phyloP scores from a whole-genome alignment of 495 filamentous ascomycete genomes.

The Extremus antarcticus region DNA sequence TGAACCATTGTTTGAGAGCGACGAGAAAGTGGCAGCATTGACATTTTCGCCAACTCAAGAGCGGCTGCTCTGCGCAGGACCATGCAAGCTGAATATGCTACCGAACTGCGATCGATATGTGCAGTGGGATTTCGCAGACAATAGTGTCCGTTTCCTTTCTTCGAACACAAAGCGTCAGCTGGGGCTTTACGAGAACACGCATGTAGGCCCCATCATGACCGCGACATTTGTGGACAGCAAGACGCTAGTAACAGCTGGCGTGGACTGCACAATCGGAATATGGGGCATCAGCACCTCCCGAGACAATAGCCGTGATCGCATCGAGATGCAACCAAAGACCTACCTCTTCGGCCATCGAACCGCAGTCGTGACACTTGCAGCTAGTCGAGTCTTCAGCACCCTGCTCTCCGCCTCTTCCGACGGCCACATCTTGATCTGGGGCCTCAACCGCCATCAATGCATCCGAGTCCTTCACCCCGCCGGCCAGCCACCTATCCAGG shows the following conservation, averaged over 20 bases:
- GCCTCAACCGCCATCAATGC: conserved; percentile 79
- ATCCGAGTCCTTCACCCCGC: conserved; percentile 58
- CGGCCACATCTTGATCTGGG: conserved; percentile 81
- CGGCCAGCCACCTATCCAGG: conserved; percentile 41
- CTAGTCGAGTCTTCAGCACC: conserved; percentile 76
- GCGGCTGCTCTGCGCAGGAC: conserved; percentile 69
- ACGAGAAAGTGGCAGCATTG: conserved; percentile 68
- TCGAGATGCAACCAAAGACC: conserved; percentile 70
- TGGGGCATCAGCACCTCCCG: conserved; percentile 59
- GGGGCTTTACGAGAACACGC: conserved; percentile 85
- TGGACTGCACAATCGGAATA: conserved; percentile 79
- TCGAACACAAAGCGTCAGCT: conserved; percentile 63
- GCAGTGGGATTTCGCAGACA: conserved; percentile 94
- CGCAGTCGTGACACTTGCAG: conserved; percentile 67
- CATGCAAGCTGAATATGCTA: conserved; percentile 75
- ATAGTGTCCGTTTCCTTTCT: conserved; percentile 79
- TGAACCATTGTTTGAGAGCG: conserved; percentile 67
- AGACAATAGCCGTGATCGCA: conserved; percentile 38
- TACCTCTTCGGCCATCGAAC: conserved; percentile 83
- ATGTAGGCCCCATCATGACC: conserved; percentile 73
- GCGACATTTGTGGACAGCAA: conserved; percentile 78
- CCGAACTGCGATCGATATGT: conserved; percentile 81
- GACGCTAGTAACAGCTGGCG: conserved; percentile 80
- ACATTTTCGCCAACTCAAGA: conserved; percentile 71
- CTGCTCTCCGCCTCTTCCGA: conserved; percentile 71